Base-by-base conservation (phyloP, 2,329 filamentous ascomycete species). In the Parastagonospora nodorum region DNA sequence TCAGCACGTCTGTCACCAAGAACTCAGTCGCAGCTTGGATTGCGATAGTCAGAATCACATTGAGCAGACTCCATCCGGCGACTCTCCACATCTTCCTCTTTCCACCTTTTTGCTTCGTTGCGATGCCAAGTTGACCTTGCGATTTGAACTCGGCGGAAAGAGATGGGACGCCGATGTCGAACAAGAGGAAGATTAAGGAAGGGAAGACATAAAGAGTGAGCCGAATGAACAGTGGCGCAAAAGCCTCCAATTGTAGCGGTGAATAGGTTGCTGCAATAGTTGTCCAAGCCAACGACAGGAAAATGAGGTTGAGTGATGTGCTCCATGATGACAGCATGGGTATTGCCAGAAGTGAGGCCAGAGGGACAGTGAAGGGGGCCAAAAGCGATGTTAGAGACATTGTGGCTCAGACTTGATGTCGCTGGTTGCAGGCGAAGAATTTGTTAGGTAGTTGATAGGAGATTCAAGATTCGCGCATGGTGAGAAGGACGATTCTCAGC, bases 261-360 rank as follows among this genome's bases (percentile, higher is more conserved):
- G 87, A 81, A 64, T 95, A 88, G 6, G 88, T 88, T 2, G 93
- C 78, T 33, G 95, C 85, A 29, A 97, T 81, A 0, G 90, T 93
- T 5, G 86, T 85, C 92, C 92, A 96, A 61, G 90, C 93, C 77
- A 96, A 83, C 72, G 92, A 93, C 74, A 96, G 94, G 78, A 96
- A 92, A 55, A 95, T 77, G 19, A 96, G 77, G 72, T 94, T 96
- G 57, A 96, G 79, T 1, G 87, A 92, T 1, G 91, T 93, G 36
- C 79, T 87, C 77, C 88, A 92, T 6, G 88, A 88, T 27, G 87
- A 88, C 35, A 90, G 75, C 57, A 90, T 82, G 1, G 89, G 89
- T 32, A 93, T 80, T 1, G 88, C 89, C 50, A 92, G 78, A 42
- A 92, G 77, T 19, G 89, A 77, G n/a, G 78, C 69, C 14, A 80